Evolutionary conservation across 129 eudicot species (phyloP), one percentile per base, ranked within the genome.

Genomic region (Lactuca saligna): DNA sequence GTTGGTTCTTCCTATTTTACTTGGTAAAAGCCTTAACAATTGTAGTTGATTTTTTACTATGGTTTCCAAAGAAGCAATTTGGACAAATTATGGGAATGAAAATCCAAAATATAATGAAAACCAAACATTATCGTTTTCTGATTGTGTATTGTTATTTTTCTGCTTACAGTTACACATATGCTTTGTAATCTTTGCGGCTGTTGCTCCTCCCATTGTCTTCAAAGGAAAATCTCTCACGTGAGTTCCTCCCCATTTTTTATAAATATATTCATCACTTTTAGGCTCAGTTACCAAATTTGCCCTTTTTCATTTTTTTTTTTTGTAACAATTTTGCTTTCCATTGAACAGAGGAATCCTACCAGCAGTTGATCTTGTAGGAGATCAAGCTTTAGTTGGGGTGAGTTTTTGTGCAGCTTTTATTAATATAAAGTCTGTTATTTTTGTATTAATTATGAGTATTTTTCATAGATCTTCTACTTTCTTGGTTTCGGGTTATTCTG

Each of bases 201-300:
- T 94, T 66, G 97, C 99, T 55, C 97, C 99, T 68, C 99, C 99
- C 25, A 31, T 94, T 7, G 87, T 94, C 63, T 87, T 94, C 70
- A 87, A 74, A 79, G 99, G 99, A 60, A 94, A 87, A 85, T 94
- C 99, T 67, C 88, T 89, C 8, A 67, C 99, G 99, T 94, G 66
- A 87, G 99, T 83, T 58, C 64, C 6, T 59, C 58, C 14, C 3
- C 48, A 54, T 32, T 32, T 39, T 59, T 32, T 15, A 59, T 50
- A 10, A 42, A 12, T 46, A 46, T 10, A 46, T 46, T 11, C 51
- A 8, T 46, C 13, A 1, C 8, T 46, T 12, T 46, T 1, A 46
- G n/a, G 51, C 51, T 13, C 53, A 3, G 7, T 66, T 57, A 75
- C 55, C 48, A 41, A 49, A 66, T 49, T 66, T 35, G 10, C n/a